A percentile compares a stretch with the other conserved stretches of the same genome.
Conservation (phyloP, 306 rosid species). For the Prosopis cineraria region DNA sequence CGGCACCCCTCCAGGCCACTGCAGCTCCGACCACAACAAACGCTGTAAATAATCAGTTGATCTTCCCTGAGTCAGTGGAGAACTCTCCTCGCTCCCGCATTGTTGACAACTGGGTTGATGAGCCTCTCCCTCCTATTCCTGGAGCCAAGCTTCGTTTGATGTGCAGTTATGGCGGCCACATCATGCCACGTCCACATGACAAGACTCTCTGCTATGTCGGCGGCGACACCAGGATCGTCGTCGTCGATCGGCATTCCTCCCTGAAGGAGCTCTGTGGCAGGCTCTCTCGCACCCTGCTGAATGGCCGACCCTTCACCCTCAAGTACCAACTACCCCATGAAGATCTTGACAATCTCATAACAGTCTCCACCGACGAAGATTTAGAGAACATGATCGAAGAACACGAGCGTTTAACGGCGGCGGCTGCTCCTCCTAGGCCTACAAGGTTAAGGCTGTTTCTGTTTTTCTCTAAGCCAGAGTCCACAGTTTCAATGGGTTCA, state of each 20-base stretch:
- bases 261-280: constrained; percentile 65
- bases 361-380: constrained; percentile 81
- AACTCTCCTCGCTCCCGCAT: constrained; percentile 64
- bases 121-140: constrained; percentile 58
- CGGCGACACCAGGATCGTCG: constrained; percentile 87
- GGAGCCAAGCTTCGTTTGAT: constrained; percentile 84
- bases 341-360: constrained; percentile 78
- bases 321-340: constrained; percentile 89
- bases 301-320: constrained; percentile 78
- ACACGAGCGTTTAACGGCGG: constrained; percentile 62
- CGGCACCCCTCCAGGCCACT: background rate
- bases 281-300: constrained; percentile 67
- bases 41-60: constrained; percentile 33
- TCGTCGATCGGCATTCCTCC: constrained; percentile 65
- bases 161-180: constrained; percentile 99
- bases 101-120: constrained; percentile 60
- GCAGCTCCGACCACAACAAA: constrained; percentile 30
- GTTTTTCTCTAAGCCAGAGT: constrained; percentile 76
- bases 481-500: constrained; percentile 77
- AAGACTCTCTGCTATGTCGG: constrained; percentile 89
- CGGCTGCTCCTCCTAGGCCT: constrained; percentile 48
- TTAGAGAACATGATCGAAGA: constrained; percentile 95
- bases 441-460: constrained; percentile 73
- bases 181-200: constrained; percentile 94
- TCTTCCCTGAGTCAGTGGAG: constrained; percentile 56